Percentiles rank a stretch among this genome's conserved stretches.
Evolutionary conservation across 2,329 filamentous ascomycete species (phyloP).

Genomic region (Neonectria hederae): DNA sequence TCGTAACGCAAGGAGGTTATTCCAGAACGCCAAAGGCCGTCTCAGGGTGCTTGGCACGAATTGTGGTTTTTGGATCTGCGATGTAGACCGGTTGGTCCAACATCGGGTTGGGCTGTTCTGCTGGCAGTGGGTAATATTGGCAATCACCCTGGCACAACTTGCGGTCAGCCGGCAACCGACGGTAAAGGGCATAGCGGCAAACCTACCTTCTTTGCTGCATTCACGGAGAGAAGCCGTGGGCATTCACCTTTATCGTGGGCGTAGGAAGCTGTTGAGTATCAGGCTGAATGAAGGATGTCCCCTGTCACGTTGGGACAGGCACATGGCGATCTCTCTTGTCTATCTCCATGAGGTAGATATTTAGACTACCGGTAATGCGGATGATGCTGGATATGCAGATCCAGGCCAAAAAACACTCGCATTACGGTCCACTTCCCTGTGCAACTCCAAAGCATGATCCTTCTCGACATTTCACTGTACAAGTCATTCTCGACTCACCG

Average conservation of each 20-base stretch:
- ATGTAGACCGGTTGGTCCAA: background rate
- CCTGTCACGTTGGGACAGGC: too few species aligned
- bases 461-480: background rate
- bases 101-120: background rate
- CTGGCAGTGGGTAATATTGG: background rate
- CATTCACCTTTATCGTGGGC: background rate
- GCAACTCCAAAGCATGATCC: background rate
- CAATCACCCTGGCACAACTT: constrained; percentile 11
- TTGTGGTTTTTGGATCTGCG: background rate
- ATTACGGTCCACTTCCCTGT: background rate
- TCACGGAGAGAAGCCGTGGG: background rate
- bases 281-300: background rate
- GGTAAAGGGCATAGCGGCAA: background rate
- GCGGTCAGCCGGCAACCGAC: background rate
- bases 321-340: background rate
- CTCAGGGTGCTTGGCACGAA: background rate
- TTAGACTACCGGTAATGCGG: background rate
- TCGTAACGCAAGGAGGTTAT: background rate
- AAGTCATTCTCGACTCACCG: background rate
- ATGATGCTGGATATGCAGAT: background rate
- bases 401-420: background rate
- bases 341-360: too few species aligned
- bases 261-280: background rate
- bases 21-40: background rate
- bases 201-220: background rate